Conservation (phyloP, 805 yeast genomes). For the Diddensiella santjacobensis region DNA sequence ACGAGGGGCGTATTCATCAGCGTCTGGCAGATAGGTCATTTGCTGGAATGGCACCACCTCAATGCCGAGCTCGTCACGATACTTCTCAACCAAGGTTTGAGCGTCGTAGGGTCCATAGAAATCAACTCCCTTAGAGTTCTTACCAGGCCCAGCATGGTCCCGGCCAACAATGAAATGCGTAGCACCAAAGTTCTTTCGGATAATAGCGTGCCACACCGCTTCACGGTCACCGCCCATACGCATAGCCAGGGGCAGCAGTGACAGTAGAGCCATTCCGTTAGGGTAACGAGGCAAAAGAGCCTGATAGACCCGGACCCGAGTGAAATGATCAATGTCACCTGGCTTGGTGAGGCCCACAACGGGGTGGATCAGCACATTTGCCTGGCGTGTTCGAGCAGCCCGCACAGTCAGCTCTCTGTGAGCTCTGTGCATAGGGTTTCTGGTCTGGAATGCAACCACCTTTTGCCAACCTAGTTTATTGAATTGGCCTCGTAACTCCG, state of each 20-base stretch:
- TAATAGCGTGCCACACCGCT: slow-evolving; percentile 97
- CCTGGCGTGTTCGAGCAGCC: slow-evolving; percentile 90
- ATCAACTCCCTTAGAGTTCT: slow-evolving; percentile 81
- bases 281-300: slow-evolving; percentile 91
- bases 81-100: slow-evolving; percentile 76
- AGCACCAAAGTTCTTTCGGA: slow-evolving; percentile 94
- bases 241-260: slow-evolving; percentile 92
- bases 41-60: slow-evolving; percentile 94
- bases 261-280: slow-evolving; percentile 84
- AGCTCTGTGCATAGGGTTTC: slow-evolving; percentile 99
- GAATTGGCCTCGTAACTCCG: slow-evolving; percentile 84
- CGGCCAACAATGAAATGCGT: slow-evolving; percentile 97
- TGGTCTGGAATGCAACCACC: slow-evolving; percentile 95
- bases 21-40: slow-evolving; percentile 95
- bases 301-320: slow-evolving; percentile 92
- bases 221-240: slow-evolving; percentile 99
- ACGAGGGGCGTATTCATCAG: slow-evolving; percentile 91
- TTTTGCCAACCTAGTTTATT: slow-evolving; percentile 75
- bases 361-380: slow-evolving; percentile 88
- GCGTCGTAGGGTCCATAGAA: slow-evolving; percentile 98
- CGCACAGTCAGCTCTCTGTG: slow-evolving; percentile 94
- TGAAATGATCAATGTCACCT: slow-evolving; percentile 96
- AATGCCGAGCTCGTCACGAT: slow-evolving; percentile 74
- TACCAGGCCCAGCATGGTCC: slow-evolving; percentile 97
- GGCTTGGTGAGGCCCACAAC: slow-evolving; percentile 97